A percentile compares a stretch with the other conserved stretches of the same genome.
Conservation (phyloP, 2,329 filamentous ascomycete species). For the Pochonia chlamydosporia region DNA sequence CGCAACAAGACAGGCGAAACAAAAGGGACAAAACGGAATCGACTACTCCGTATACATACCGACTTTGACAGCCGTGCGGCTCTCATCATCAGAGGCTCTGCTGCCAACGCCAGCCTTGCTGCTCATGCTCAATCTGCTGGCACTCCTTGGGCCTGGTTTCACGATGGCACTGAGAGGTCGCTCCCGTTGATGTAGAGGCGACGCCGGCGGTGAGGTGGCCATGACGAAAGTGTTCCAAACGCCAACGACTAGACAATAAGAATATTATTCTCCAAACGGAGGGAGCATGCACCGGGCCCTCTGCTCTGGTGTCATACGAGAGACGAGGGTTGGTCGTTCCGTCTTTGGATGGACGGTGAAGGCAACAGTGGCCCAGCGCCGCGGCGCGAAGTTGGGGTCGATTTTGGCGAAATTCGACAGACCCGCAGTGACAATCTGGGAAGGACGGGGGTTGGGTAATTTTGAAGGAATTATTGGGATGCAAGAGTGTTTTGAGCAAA, state of each 20-base stretch:
- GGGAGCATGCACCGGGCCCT: neutral
- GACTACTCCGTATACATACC: constrained; percentile 67
- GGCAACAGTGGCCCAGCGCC: constrained; percentile 6
- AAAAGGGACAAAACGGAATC: no score
- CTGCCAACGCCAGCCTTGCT: constrained; percentile 73
- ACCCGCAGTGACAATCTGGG: neutral
- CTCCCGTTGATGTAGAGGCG: constrained; percentile 51
- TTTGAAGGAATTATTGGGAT: neutral
- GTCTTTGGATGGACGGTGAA: constrained; percentile 5
- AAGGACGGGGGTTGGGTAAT: neutral
- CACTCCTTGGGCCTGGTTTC: constrained; percentile 66
- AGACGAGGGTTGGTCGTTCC: neutral
- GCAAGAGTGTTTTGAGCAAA: no score
- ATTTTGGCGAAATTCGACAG: constrained; percentile 5
- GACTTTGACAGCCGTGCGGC: constrained; percentile 90
- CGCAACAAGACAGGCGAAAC: no score
- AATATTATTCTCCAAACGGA: constrained; percentile 1
- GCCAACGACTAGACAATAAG: neutral
- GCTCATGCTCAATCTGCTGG: constrained; percentile 78
- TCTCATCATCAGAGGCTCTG: constrained; percentile 83
- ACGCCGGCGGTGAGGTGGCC: constrained; percentile 66
- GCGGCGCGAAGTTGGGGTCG: constrained; percentile 6
- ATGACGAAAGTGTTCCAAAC: constrained; percentile 33
- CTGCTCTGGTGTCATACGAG: neutral
- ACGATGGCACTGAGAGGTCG: constrained; percentile 80